Base-by-base conservation (phyloP, 768 basidiomycete genomes). In the Phylloporus sp. region DNA sequence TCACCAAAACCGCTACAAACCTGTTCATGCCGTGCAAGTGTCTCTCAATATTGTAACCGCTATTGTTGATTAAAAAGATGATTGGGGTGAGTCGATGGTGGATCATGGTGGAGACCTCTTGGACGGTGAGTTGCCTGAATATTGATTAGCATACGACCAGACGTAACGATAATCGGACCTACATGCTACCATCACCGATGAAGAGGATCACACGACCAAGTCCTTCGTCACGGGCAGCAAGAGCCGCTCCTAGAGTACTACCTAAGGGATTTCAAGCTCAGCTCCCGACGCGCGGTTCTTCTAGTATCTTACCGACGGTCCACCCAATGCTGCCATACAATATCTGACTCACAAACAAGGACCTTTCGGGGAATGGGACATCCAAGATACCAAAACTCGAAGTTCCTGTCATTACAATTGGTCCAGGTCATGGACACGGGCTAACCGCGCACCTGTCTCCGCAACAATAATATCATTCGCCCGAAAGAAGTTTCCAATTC, bases 291-390 rank as follows among this genome's bases (percentile, higher is more conserved):
- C 1, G 5, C 13, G 4, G 40, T n/a, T 7, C 22, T 38, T 18
- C n/a, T 1, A 6, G 3, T 0, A 9, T 55, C 72, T 69, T 63
- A 71, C 90, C 89, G 32, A 86, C 80, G 15, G 85, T 81, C 84
- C 86, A 96, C 0, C 94, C 94, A 54, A 97, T 96, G 48, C 84
- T 85, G 40, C 94, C 93, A 84, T 88, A 96, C 6, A 96, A 68
- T 41, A 95, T 80, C 66, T 93, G 90, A 50, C 75, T 79, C 31
- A 90, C 50, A 47, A 84, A 80, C 5, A 81, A 64, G 1, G 82
- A 70, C 36, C 79, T 73, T n/a, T 79, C 72, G 0, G 94, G 94
- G 10, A 95, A 68, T 2, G 83, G 81, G 24, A 90, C 76, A 50
- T 90, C 89, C 32, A 92, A 63, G 38, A 95, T 78, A 36, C 93